phyloP scores from a whole-genome alignment of 164 flowering plant genomes.

The Amborella trichopoda region DNA sequence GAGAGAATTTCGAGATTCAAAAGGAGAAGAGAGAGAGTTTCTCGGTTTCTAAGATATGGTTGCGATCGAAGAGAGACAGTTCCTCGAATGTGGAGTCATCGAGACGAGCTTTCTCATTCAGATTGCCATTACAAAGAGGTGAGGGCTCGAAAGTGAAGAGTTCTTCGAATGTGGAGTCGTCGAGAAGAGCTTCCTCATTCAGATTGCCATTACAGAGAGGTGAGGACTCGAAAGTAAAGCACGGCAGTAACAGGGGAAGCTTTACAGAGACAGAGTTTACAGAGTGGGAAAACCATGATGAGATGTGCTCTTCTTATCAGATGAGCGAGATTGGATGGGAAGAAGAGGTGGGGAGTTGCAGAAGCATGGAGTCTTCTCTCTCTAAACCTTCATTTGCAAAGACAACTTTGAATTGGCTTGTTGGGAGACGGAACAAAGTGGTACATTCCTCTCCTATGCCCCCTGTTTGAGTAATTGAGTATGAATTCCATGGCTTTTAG shows the following conservation, averaged over 20 bases:
- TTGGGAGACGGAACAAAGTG: conserved; percentile 64
- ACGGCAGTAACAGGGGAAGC: conserved; percentile 17
- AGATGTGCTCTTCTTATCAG: conserved; percentile 1
- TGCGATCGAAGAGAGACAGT: conserved; percentile 40
- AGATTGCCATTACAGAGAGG: background rate
- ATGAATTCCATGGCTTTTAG: too few species aligned
- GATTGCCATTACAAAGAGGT: conserved; percentile 28
- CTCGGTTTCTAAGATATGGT: conserved; percentile 77
- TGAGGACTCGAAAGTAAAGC: conserved; percentile 1
- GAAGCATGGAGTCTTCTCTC: conserved; percentile 32
- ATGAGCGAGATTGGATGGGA: conserved; percentile 19
- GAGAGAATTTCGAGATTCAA: too few species aligned
- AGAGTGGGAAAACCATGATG: conserved; percentile 17
- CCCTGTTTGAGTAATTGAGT: conserved; percentile 16
- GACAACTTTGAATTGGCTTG: conserved; percentile 55
- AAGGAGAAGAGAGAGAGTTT: conserved; percentile 54
- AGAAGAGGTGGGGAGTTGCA: conserved; percentile 32
- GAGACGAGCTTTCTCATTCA: conserved; percentile 54
- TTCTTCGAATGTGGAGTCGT: background rate
- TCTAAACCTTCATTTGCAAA: conserved; percentile 41
- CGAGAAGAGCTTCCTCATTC: conserved; percentile 1
- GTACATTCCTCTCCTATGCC: conserved; percentile 46
- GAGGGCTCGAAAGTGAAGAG: conserved; percentile 24
- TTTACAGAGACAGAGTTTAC: conserved; percentile 29
- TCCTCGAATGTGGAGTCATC: conserved; percentile 23